Conservation (phyloP, 345 rosid species). For the Excoecaria cochinchinensis region DNA sequence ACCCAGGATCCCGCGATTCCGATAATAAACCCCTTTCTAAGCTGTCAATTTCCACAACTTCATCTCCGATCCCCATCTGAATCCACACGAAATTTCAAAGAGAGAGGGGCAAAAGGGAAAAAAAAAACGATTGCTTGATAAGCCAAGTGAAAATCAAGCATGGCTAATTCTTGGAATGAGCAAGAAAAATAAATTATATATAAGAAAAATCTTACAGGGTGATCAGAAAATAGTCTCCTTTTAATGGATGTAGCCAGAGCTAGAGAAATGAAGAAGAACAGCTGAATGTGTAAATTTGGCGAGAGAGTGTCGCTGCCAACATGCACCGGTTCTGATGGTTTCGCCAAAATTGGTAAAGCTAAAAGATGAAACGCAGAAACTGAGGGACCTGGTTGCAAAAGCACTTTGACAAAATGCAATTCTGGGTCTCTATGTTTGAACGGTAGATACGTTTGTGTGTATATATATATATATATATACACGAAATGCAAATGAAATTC, state of each 20-base stretch:
- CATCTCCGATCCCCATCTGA: slow-evolving; percentile 49
- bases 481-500: too few species aligned
- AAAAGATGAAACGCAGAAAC: not conserved
- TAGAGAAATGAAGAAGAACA: not conserved
- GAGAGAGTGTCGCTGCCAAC: too few species aligned
- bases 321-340: not conserved
- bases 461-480: too few species aligned
- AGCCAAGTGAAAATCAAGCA: not conserved
- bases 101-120: not conserved
- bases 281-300: not conserved
- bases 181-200: not conserved
- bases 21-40: slow-evolving; percentile 52
- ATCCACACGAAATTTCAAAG: not conserved
- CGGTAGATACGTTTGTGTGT: not conserved
- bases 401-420: not conserved
- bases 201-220: slow-evolving; percentile 14
- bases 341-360: not conserved
- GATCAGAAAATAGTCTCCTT: slow-evolving; percentile 7
- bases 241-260: slow-evolving; percentile 21
- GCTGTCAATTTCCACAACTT: slow-evolving; percentile 53
- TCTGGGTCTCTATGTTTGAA: not conserved
- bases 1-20: slow-evolving; percentile 5
- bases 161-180: not conserved
- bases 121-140: not conserved
- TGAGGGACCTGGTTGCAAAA: slow-evolving; percentile 1